Conservation (phyloP, 176 grass and related monocot genomes). For the Triticum aestivum region IWGSC_CS_RefSeq_v2.1 NC_057801.1:515304372-515304871, state of each 20-base stretch:
- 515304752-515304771: not conserved
- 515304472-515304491: too few relatives aligned
- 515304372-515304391: too few relatives aligned
- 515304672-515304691: not conserved
- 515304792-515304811: not conserved
- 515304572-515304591: not conserved
- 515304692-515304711: not conserved
- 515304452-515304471: too few relatives aligned
- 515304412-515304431: too few relatives aligned
- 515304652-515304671: not conserved
- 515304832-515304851: not conserved
- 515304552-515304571: not conserved
- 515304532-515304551: not conserved
- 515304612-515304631: too few relatives aligned
- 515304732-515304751: not conserved
- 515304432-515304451: too few relatives aligned
- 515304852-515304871: not conserved
- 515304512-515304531: too few relatives aligned
- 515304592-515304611: not conserved
- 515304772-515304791: not conserved
- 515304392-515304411: too few relatives aligned
- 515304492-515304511: too few relatives aligned
- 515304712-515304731: not conserved
- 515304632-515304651: not conserved
- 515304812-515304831: not conserved